Conservation (phyloP, 1,139 yeast genomes). For the Pichia norvegensis region DNA sequence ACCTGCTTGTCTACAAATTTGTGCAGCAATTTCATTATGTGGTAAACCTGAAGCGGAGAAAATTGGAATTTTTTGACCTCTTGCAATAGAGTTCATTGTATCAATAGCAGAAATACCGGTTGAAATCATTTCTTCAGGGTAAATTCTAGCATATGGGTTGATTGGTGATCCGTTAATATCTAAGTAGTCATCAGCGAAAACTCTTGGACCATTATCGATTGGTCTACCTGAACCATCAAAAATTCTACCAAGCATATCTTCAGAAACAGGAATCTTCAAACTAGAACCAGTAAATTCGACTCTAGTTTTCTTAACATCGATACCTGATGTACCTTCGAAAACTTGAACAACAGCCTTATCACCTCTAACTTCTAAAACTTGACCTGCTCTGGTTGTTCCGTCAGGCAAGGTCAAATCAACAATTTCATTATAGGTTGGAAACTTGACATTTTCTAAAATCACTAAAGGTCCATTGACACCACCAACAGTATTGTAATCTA, state of each 20-base stretch:
- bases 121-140: conserved; percentile 99
- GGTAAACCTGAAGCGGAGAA: conserved; percentile 99
- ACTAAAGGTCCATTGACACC: conserved; percentile 98
- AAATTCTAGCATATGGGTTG: conserved; percentile 95
- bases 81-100: conserved; percentile 98
- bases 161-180: conserved; percentile 99
- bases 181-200: conserved; percentile 94
- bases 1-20: conserved; percentile 99
- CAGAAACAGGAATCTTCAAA: conserved; percentile 89
- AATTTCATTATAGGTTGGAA: conserved; percentile 93
- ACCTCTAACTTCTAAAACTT: conserved; percentile 95
- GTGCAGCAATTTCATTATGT: conserved; percentile 99
- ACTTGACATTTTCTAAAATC: conserved; percentile 90
- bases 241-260: conserved; percentile 95
- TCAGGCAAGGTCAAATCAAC: conserved; percentile 95
- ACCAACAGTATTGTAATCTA: conserved; percentile 90
- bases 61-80: conserved; percentile 99
- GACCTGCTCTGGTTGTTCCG: conserved; percentile 91
- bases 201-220: conserved; percentile 96
- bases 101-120: conserved; percentile 98
- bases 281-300: conserved; percentile 96
- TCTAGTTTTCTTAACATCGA: conserved; percentile 93
- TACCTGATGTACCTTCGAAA: conserved; percentile 96
- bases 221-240: conserved; percentile 99
- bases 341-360: conserved; percentile 97